These are phyloP conservation scores for Kondoa subrosea DNA, from an alignment of 768 basidiomycete genomes.

Conservation along the genomic window DNA sequence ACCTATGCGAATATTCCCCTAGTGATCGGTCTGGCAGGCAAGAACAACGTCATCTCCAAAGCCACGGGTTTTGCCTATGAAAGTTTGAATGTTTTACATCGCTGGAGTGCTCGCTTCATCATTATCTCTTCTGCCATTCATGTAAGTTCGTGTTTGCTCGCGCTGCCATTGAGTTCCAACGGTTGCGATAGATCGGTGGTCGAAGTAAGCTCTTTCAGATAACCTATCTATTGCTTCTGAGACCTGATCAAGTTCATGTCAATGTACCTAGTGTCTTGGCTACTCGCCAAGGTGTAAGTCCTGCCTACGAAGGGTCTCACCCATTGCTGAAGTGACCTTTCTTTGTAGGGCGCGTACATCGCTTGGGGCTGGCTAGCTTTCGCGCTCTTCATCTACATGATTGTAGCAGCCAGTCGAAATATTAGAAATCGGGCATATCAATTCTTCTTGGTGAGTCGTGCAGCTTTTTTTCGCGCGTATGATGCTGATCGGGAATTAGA, in stretches of 20 bases:
- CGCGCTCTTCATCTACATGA: neutral
- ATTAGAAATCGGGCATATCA: neutral
- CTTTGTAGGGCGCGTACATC: too few relatives aligned
- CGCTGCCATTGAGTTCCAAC: neutral
- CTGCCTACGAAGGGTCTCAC: too few relatives aligned
- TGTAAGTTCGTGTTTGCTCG: neutral
- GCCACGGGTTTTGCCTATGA: conserved; percentile 3
- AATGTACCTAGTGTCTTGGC: neutral
- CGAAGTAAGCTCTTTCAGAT: neutral
- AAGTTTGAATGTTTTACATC: conserved; percentile 2
- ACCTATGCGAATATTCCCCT: conserved; percentile 2
- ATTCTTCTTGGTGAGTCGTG: neutral
- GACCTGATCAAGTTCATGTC: neutral
- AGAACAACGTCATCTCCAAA: neutral
- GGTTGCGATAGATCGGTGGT: neutral
- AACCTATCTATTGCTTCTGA: neutral
- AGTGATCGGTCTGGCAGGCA: conserved; percentile 3
- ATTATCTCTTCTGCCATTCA: neutral
- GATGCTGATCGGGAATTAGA: too few relatives aligned
- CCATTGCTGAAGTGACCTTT: too few relatives aligned
- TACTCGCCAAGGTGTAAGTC: neutral
- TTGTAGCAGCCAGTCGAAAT: neutral
- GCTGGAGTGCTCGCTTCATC: neutral
- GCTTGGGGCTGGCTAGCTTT: conserved; percentile 5
- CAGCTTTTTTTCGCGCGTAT: too few relatives aligned